Evolutionary conservation across 2,329 filamentous ascomycete genomes (phyloP), one percentile per base, ranked within the genome.

Genomic region (Apiospora marii): DNA sequence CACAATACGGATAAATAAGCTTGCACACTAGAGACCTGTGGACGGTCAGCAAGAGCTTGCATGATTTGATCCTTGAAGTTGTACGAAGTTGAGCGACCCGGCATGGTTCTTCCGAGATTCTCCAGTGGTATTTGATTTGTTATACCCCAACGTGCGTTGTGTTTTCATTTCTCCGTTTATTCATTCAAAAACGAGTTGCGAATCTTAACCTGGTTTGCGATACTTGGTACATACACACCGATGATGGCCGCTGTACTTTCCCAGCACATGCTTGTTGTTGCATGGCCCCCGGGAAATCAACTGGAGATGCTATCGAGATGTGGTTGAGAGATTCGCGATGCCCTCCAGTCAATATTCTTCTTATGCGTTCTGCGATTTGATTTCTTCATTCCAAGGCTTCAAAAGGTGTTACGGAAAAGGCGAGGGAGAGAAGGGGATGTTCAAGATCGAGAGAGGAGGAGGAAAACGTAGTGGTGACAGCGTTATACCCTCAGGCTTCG

Each of bases 401-500:
- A 10, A 41, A 2, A 41, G 30, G 58, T n/a, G 22, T 37, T 41
- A n/a, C 34, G 34, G 53, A 22, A 12, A 64, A 13, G 34, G 19
- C 30, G 8, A n/a, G 34, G 34, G n/a, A 12, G n/a, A 41, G 34
- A 10, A 13, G 51, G 34, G 30, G 58, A 6, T 8, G n/a, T 64
- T 41, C 34, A 4, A 41, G 8, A 19, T 41, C 37, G 10, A 41
- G 10, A 34, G 27, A 22, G 27, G 27, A 22, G 24, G 24, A 58
- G 24, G 30, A 6, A 48, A 37, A 41, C 37, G 37, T 41, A 41
- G 37, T 61, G 30, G 53, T 61, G 16, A 37, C 16, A 22, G 2
- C 51, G 24, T n/a, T 37, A 61, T 61, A 61, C 53, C 30, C 30
- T 72, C 73, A 72, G 70, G 72, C 73, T 74, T 68, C 49, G 37